Base-by-base conservation (phyloP, 345 rosid genomes). In the Citrus reticulata region DNA sequence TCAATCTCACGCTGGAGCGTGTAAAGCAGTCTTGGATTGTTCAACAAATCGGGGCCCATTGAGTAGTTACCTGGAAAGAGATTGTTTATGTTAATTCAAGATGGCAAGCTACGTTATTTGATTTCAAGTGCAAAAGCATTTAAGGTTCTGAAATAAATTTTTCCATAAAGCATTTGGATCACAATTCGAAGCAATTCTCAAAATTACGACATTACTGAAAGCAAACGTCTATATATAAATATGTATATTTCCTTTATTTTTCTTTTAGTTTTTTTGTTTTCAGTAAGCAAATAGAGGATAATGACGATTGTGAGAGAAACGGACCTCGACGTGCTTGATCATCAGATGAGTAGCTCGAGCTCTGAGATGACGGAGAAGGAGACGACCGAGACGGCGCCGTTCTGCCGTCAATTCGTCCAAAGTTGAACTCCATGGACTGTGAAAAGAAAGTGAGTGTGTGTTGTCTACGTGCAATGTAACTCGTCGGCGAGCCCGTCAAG, bases 371-470 rank as follows among this genome's bases (percentile, higher is more conserved):
- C 51, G 51, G 1, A 0, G 82, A 30, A 16, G 85, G 59, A 17
- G 77, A 46, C 2, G 87, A 40, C 17, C 61, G 58, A 40, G 22
- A 58, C 65, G 32, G 39, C 58, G 76, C 78, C 39, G 83, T 80
- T 42, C 81, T 72, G 32, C 3, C 22, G 65, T 87, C 86, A 6
- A 74, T 78, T 25, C 88, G 85, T 71, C 86, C 83, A 73, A 76
- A 83, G 68, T 83, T 86, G 83, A 86, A 87, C 61, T 86, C 89
- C 89, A 86, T 89, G 63, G 74, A 35, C 22, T 51, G 57, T 4
- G 57, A 5, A 51, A 14, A 1, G 57, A 51, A 17, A 51, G 57
- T 4, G 57, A 51, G 22, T 4, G 57, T 0, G 57, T 51, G 22
- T 17, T 14, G 22, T 16, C 51, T 42, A 42, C 51, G 51, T 14